phyloP scores from a whole-genome alignment of 768 basidiomycete species.

The Rhizopogon sp. region DNA sequence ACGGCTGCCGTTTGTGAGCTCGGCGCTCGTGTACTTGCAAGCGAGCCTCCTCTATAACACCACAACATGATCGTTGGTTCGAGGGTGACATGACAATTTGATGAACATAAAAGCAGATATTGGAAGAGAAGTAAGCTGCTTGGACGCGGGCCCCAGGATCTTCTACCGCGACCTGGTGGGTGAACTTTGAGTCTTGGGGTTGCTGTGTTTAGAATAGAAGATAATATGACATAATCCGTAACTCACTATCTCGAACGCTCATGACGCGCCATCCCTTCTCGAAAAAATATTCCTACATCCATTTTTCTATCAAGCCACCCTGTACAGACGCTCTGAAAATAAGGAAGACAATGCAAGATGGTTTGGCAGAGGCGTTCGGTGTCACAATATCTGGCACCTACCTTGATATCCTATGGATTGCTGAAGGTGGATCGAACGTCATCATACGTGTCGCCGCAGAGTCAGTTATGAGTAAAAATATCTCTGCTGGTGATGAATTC shows the following conservation, averaged over 20 bases:
- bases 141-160: not conserved
- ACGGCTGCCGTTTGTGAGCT: slow-evolving; percentile 54
- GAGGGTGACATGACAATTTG: not conserved
- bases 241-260: no score
- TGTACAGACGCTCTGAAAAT: slow-evolving; percentile 37
- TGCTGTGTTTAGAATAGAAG: no score
- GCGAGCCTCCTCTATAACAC: slow-evolving; percentile 47
- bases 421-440: slow-evolving; percentile 14
- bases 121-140: not conserved
- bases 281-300: not conserved
- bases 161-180: not conserved
- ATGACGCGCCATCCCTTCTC: not conserved
- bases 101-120: not conserved
- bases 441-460: slow-evolving; percentile 11
- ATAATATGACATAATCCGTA: not conserved
- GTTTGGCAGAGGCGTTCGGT: slow-evolving; percentile 52
- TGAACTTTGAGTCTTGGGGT: not conserved
- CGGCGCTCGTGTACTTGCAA: slow-evolving; percentile 32
- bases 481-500: not conserved
- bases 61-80: slow-evolving; percentile 33
- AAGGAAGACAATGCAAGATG: slow-evolving; percentile 52
- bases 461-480: slow-evolving; percentile 12
- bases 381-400: slow-evolving; percentile 44
- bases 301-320: not conserved
- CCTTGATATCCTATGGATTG: slow-evolving; percentile 55